Percentiles rank a stretch among this genome's conserved stretches.
These are phyloP conservation scores for Aegilops sharonensis DNA, from an alignment of 176 grass and related monocot species.

Conservation along the genomic window DNA sequence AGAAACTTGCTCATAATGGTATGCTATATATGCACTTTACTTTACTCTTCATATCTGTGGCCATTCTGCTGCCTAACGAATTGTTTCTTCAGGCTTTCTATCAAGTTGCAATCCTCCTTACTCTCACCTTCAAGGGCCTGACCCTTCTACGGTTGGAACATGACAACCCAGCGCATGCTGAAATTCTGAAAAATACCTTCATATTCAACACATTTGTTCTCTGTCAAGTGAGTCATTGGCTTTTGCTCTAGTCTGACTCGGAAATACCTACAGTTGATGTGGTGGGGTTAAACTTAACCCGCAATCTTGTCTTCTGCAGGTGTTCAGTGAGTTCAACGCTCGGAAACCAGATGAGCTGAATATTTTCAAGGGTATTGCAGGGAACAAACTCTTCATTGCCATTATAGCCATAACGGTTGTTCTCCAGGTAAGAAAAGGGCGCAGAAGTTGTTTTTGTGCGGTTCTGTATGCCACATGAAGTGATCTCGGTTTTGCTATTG, in stretches of 20 bases:
- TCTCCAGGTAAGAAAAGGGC: constrained; percentile 61
- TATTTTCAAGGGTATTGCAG: constrained; percentile 69
- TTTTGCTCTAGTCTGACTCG: not conserved
- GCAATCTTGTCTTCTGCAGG: constrained; percentile 32
- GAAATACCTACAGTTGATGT: not conserved
- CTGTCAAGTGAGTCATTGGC: constrained; percentile 63
- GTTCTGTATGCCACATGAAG: not conserved
- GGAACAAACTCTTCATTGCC: constrained; percentile 68
- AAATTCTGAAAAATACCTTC: constrained; percentile 86
- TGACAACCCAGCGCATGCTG: constrained; percentile 58
- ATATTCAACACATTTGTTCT: constrained; percentile 99
- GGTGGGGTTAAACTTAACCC: not conserved
- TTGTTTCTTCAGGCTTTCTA: constrained; percentile 64
- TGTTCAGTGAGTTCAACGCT: constrained; percentile 90
- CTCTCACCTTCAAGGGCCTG: constrained; percentile 70
- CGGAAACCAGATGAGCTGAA: constrained; percentile 87
- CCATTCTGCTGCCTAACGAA: not conserved
- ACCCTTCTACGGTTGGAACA: constrained; percentile 70
- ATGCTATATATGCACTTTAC: constrained; percentile 1
- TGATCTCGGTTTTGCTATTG: constrained; percentile 10
- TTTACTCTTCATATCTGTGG: not conserved
- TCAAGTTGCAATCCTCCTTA: constrained; percentile 81
- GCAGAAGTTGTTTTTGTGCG: not conserved
- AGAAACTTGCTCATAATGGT: constrained; percentile 94
- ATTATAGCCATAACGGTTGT: constrained; percentile 64